Evolutionary conservation across 108 stramenopile species (phyloP).

Genomic region (Fistulifera solaris): DNA sequence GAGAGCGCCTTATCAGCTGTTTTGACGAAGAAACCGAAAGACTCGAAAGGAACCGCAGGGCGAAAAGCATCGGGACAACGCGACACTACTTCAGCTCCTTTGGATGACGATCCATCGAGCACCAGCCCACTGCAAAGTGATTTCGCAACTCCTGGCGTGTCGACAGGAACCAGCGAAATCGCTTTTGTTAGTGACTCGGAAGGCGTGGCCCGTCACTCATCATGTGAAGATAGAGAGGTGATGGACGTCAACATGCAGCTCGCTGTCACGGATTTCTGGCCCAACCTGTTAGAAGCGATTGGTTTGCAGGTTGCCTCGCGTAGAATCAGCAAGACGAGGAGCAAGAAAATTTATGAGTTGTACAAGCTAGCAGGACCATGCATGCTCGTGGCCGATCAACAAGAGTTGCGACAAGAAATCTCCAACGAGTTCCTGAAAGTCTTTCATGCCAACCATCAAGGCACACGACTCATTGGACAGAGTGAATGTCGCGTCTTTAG

Average conservation of each 20-base stretch:
- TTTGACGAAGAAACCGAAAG: too few relatives aligned
- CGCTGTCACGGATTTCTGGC: neutral
- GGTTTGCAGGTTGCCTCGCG: conserved; percentile 13
- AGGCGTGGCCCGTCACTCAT: too few relatives aligned
- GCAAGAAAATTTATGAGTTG: conserved; percentile 21
- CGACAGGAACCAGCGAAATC: too few relatives aligned
- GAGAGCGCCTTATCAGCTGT: too few relatives aligned
- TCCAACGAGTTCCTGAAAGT: neutral
- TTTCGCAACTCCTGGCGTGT: too few relatives aligned
- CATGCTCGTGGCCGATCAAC: neutral
- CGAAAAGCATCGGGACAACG: too few relatives aligned
- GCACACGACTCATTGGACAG: neutral
- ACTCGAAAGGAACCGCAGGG: too few relatives aligned
- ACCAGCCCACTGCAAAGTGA: too few relatives aligned
- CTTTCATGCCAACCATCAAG: conserved; percentile 1
- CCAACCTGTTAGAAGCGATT: neutral
- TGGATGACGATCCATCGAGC: too few relatives aligned
- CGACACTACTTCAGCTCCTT: too few relatives aligned
- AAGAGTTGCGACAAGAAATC: neutral
- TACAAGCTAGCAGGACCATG: conserved; percentile 10
- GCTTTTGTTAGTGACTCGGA: too few relatives aligned
- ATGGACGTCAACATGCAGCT: neutral
- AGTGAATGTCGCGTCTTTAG: conserved; percentile 7
- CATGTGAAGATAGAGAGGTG: too few relatives aligned
- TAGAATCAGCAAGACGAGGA: conserved; percentile 10